Evolutionary conservation across 1,139 yeast species (phyloP), one percentile per base, ranked within the genome.

Genomic region (Pneumocystis canis): DNA sequence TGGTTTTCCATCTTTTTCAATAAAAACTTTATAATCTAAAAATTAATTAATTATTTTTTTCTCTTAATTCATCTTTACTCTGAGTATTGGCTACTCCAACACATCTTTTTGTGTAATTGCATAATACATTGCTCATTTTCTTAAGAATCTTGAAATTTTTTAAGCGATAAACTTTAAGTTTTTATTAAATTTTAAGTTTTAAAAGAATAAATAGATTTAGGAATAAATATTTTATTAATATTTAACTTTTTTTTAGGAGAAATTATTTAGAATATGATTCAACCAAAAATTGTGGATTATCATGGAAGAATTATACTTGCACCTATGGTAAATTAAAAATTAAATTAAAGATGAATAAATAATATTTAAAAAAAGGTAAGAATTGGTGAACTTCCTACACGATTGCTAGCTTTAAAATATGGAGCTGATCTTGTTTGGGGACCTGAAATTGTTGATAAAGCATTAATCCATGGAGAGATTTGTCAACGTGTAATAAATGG

Each of bases 351-450:
- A 11, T 14, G 30, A 35, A 5, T 14, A 9, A 33, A 18, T 40
- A 40, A 40, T 18, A 9, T 18, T 16, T 35, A n/a, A n/a, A 33
- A 6, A 33, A 59, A 63, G 75, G 96, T 92, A 63, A 79, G 98
- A 59, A 87, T 92, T 59, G 95, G 97, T 16, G 98, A 92, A 75
- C 80, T 92, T 20, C 97, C 98, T 7, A 84, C 90, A 16, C 78
- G 98, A 62, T 77, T 90, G 11, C 73, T 90, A 68, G 84, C 96
- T 0, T 77, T 92, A 39, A 81, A 80, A 67, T 79, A 88, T 72
- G 97, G 97, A 0, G 96, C 96, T 0, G 97, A 90, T 72, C 76
- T 92, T 63, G 97, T 92, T 3, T 92, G 98, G 97, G 82, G 85
- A 14, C 98, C 98, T 0, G 98, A 92, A 73, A 85, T 89, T 65